phyloP scores from a whole-genome alignment of 1,139 yeast genomes.

The Oligophagozyma castellii region DNA sequence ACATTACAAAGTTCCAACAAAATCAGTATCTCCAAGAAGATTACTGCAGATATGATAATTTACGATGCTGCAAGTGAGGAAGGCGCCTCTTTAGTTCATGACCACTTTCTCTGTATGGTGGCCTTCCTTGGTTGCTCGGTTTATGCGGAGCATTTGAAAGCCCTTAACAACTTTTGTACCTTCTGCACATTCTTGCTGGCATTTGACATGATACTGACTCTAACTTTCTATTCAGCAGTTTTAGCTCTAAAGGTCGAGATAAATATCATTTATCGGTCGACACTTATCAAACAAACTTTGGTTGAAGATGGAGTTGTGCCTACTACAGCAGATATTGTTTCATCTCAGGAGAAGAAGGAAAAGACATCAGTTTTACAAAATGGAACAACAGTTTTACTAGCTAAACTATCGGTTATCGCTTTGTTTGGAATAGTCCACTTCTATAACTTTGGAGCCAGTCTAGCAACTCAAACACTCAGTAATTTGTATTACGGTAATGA shows the following conservation, averaged over 20 bases:
- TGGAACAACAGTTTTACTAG: conserved; percentile 36
- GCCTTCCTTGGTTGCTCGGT: conserved; percentile 57
- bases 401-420: conserved; percentile 53
- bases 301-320: conserved; percentile 90
- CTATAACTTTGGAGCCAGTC: conserved; percentile 57
- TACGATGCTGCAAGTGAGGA: conserved; percentile 50
- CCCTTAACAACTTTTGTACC: conserved; percentile 75
- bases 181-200: conserved; percentile 60
- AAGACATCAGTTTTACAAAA: conserved; percentile 19
- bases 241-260: conserved; percentile 85
- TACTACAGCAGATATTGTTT: conserved; percentile 58
- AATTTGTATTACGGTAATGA: conserved; percentile 23
- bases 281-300: conserved; percentile 64
- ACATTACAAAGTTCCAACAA: conserved; percentile 23
- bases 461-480: conserved; percentile 44
- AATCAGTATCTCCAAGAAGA: conserved; percentile 22
- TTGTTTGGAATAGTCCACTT: conserved; percentile 63
- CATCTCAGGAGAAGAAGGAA: conserved; percentile 31
- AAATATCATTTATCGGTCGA: conserved; percentile 74
- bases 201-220: conserved; percentile 60
- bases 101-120: conserved; percentile 60
- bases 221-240: conserved; percentile 77
- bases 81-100: conserved; percentile 63
- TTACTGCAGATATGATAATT: conserved; percentile 28
- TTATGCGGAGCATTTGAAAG: conserved; percentile 59